Conservation (phyloP, 148 eudicot genomes). For the Chenopodium quinoa region DNA sequence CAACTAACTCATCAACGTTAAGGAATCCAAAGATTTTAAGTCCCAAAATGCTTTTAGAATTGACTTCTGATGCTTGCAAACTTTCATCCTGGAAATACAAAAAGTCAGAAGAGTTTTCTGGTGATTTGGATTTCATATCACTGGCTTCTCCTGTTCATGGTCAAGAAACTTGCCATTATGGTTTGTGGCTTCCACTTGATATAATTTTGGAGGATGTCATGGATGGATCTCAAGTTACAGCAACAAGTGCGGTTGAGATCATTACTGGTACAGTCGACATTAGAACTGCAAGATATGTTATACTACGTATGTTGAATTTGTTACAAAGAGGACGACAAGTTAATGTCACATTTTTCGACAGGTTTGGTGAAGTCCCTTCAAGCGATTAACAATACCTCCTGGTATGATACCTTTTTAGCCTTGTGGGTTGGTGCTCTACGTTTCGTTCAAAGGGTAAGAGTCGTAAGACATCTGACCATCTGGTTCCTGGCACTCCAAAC, state of each 20-base stretch:
- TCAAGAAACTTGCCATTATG: slow-evolving; percentile 59
- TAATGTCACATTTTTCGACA: slow-evolving; percentile 30
- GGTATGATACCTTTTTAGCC: slow-evolving; percentile 85
- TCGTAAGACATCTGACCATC: slow-evolving; percentile 19
- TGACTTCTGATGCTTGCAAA: slow-evolving; percentile 43
- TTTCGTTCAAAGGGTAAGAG: slow-evolving; percentile 78
- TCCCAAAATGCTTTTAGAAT: slow-evolving; percentile 48
- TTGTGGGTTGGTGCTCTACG: slow-evolving; percentile 95
- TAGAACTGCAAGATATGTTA: slow-evolving; percentile 11
- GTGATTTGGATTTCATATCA: slow-evolving; percentile 35
- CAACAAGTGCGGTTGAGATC: slow-evolving; percentile 79
- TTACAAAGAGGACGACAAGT: neutral
- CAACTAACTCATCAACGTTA: slow-evolving; percentile 52
- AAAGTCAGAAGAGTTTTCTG: slow-evolving; percentile 43
- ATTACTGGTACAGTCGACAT: slow-evolving; percentile 53
- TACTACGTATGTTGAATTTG: neutral
- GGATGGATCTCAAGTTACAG: slow-evolving; percentile 78
- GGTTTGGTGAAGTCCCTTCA: slow-evolving; percentile 74
- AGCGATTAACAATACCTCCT: slow-evolving; percentile 67
- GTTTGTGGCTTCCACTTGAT: slow-evolving; percentile 94
- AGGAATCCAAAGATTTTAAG: slow-evolving; percentile 47
- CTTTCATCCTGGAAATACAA: slow-evolving; percentile 32
- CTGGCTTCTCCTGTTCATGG: slow-evolving; percentile 55
- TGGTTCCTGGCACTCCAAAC: slow-evolving; percentile 1
- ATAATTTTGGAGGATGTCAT: slow-evolving; percentile 81